Evolutionary conservation across 2,329 filamentous ascomycete species (phyloP).

Genomic region (Fusarium equiseti): DNA sequence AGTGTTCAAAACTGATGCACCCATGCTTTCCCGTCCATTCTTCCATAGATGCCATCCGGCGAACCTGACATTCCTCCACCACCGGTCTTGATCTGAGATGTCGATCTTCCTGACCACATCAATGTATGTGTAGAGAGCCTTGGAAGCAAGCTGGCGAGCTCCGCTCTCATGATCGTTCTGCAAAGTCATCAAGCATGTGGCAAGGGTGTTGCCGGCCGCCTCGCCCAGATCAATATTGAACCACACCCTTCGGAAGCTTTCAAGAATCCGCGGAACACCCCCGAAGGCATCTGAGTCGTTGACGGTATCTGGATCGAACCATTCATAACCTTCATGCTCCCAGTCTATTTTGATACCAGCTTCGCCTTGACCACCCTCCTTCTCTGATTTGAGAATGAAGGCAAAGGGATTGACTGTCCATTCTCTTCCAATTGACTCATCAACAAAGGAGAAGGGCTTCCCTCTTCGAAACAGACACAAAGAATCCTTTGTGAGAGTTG

Average conservation of each 20-base stretch:
- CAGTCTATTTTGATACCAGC: conserved; percentile 67
- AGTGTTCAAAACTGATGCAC: conserved; percentile 66
- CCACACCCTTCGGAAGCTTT: conserved; percentile 70
- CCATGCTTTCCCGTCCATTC: conserved; percentile 75
- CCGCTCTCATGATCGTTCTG: conserved; percentile 69
- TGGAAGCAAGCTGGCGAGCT: conserved; percentile 67
- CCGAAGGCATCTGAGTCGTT: conserved; percentile 59
- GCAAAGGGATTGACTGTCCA: conserved; percentile 75
- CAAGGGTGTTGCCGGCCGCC: conserved; percentile 59
- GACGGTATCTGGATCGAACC: conserved; percentile 66
- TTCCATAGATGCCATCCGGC: conserved; percentile 74
- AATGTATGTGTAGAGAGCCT: conserved; percentile 63
- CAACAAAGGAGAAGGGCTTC: conserved; percentile 68
- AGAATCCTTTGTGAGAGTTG: conserved; percentile 61
- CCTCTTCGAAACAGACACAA: conserved; percentile 67
- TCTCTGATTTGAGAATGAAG: conserved; percentile 61
- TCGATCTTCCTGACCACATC: conserved; percentile 57
- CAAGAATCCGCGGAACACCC: conserved; percentile 68
- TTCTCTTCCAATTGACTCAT: conserved; percentile 64
- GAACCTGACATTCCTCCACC: conserved; percentile 69
- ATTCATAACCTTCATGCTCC: conserved; percentile 71
- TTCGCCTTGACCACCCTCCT: conserved; percentile 52
- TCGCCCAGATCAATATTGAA: conserved; percentile 65
- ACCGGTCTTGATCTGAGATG: conserved; percentile 50
- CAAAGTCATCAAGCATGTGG: conserved; percentile 61